These are phyloP conservation scores for Suillus cothurnatus DNA, from an alignment of 768 basidiomycete genomes.

Conservation along the genomic window DNA sequence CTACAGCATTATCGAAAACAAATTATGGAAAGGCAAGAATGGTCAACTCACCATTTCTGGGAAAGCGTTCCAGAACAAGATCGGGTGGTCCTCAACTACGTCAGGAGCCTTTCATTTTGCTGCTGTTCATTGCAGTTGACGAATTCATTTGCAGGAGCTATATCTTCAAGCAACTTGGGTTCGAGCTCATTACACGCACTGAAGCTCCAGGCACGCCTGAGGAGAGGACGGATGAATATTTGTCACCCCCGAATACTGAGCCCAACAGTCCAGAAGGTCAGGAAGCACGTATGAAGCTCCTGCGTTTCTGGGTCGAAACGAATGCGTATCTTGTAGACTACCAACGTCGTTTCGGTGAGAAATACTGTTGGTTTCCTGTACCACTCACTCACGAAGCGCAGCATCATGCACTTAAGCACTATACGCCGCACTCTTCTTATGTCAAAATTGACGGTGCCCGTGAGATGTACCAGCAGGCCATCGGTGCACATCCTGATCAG, in stretches of 20 bases:
- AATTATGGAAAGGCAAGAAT: slow-evolving; percentile 70
- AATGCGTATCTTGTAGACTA: slow-evolving; percentile 67
- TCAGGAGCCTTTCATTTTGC: slow-evolving; percentile 36
- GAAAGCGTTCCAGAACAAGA: slow-evolving; percentile 56
- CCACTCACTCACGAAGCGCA: slow-evolving; percentile 28
- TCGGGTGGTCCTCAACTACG: slow-evolving; percentile 68
- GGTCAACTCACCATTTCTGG: slow-evolving; percentile 58
- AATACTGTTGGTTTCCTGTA: slow-evolving; percentile 11
- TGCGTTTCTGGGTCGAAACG: slow-evolving; percentile 82
- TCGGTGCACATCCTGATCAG: slow-evolving; percentile 80
- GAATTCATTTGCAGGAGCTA: slow-evolving; percentile 31
- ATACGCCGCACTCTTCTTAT: slow-evolving; percentile 42
- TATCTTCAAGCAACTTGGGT: slow-evolving; percentile 47
- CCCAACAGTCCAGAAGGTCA: slow-evolving; percentile 45
- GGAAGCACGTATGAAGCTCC: slow-evolving; percentile 58
- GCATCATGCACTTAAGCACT: slow-evolving; percentile 49
- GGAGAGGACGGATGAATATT: slow-evolving; percentile 37
- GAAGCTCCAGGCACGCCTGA: slow-evolving; percentile 21
- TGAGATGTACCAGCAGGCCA: slow-evolving; percentile 70
- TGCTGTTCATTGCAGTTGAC: slow-evolving; percentile 14
- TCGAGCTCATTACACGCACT: slow-evolving; percentile 25
- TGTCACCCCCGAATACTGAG: slow-evolving; percentile 61
- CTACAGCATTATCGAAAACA: slow-evolving; percentile 73
- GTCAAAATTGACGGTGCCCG: slow-evolving; percentile 60
- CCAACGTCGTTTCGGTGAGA: slow-evolving; percentile 47